A percentile compares a stretch with the other conserved stretches of the same genome.
Evolutionary conservation across 805 yeast species (phyloP).

Genomic region (Isabelozyma pseudorhagii): DNA sequence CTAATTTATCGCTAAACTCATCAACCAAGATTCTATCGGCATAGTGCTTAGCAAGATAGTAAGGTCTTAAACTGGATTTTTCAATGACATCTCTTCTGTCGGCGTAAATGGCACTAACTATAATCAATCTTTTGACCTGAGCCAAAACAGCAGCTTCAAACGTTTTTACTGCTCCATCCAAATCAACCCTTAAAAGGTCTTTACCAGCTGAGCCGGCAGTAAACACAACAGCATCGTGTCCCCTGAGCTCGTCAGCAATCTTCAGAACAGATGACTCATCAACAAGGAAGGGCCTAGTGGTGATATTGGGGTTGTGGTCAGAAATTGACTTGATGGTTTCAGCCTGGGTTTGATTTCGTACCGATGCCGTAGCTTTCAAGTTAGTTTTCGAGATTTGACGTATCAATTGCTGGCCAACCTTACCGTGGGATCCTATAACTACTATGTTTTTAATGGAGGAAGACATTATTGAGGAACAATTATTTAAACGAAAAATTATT

Average conservation of each 20-base stretch:
- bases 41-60: slow-evolving; percentile 59
- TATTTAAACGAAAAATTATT: neutral
- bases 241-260: slow-evolving; percentile 37
- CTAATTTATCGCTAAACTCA: slow-evolving; percentile 35
- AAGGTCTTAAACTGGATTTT: slow-evolving; percentile 34
- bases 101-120: slow-evolving; percentile 57
- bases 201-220: slow-evolving; percentile 64
- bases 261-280: slow-evolving; percentile 30
- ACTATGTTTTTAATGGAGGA: slow-evolving; percentile 2
- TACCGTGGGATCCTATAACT: slow-evolving; percentile 62
- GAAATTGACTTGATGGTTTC: slow-evolving; percentile 35
- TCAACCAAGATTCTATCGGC: slow-evolving; percentile 48
- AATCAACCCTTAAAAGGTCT: slow-evolving; percentile 51
- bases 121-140: slow-evolving; percentile 42
- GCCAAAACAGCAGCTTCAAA: slow-evolving; percentile 51
- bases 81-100: slow-evolving; percentile 47
- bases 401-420: slow-evolving; percentile 49
- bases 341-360: slow-evolving; percentile 46
- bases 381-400: slow-evolving; percentile 21
- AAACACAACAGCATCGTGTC: slow-evolving; percentile 56
- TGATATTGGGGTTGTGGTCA: slow-evolving; percentile 18
- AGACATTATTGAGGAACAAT: neutral
- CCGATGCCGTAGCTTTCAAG: slow-evolving; percentile 34
- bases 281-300: slow-evolving; percentile 36
- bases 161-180: slow-evolving; percentile 58